Evolutionary conservation across 78 protist genomes (phyloP).

Genomic region (Dictyostelium purpureum): DNA sequence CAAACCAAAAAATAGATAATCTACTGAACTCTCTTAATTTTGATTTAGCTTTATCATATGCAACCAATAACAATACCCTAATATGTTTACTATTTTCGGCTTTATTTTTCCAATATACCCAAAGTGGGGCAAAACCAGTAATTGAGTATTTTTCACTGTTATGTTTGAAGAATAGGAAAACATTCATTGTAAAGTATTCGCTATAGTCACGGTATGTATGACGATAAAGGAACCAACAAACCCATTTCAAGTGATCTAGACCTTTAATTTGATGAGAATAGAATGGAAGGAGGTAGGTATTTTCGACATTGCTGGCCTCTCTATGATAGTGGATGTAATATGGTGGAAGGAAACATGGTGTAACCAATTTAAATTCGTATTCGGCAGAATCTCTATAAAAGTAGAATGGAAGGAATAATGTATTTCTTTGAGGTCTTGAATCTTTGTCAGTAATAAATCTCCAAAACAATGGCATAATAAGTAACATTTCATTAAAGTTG

Average conservation of each 20-base stretch:
- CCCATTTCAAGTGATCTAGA: constrained; percentile 61
- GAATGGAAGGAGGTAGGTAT: constrained; percentile 62
- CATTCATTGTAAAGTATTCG: constrained; percentile 35
- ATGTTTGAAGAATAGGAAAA: constrained; percentile 27
- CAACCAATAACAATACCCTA: not conserved
- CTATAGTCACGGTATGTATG: constrained; percentile 57
- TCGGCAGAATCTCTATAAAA: constrained; percentile 63
- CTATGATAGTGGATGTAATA: constrained; percentile 68
- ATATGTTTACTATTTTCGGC: constrained; percentile 9
- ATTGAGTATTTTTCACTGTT: not conserved
- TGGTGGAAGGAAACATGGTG: constrained; percentile 65
- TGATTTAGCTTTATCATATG: not conserved
- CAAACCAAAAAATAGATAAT: constrained; percentile 11
- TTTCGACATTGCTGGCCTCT: constrained; percentile 45
- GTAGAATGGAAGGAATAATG: constrained; percentile 58
- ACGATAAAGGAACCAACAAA: constrained; percentile 36
- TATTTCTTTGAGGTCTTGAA: constrained; percentile 48
- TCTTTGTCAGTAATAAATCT: constrained; percentile 51
- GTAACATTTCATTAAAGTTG: constrained; percentile 25
- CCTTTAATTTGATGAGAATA: constrained; percentile 71
- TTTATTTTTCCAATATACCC: constrained; percentile 22
- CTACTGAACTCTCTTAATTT: not conserved
- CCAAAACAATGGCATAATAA: constrained; percentile 74
- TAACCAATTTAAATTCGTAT: constrained; percentile 39
- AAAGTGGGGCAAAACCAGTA: constrained; percentile 39